These are phyloP conservation scores for Elaeis oleifera DNA, from an alignment of 202 grass and related monocot species.

Conservation along the genomic window DNA sequence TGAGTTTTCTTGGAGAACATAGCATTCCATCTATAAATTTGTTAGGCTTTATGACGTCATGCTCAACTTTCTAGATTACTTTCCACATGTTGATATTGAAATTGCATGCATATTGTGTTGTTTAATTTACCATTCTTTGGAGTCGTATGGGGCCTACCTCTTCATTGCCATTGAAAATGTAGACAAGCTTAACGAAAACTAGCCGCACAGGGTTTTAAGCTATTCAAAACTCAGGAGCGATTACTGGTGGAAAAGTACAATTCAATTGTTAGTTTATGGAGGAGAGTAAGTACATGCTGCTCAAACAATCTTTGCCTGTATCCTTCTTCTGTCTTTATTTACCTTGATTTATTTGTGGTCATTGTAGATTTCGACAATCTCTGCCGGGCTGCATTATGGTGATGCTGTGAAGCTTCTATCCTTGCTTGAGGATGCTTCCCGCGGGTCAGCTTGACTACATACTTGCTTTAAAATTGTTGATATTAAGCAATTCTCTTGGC, in stretches of 20 bases:
- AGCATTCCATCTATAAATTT: too few species aligned
- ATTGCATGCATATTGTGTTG: too few species aligned
- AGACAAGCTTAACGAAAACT: conserved; percentile 30
- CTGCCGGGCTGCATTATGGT: conserved; percentile 56
- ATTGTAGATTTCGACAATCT: conserved; percentile 62
- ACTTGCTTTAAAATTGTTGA: conserved; percentile 4
- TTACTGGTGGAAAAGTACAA: conserved; percentile 87
- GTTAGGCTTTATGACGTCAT: too few species aligned
- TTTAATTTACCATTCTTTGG: too few species aligned
- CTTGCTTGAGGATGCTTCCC: conserved; percentile 76
- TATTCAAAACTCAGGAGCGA: conserved; percentile 72
- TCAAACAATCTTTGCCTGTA: not conserved
- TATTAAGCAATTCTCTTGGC: not conserved
- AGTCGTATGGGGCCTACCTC: conserved; percentile 5
- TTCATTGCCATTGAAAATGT: conserved; percentile 4
- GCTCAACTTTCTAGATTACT: too few species aligned
- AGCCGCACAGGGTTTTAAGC: conserved; percentile 62
- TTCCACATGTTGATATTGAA: too few species aligned
- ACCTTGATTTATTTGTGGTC: conserved; percentile 1
- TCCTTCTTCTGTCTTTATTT: conserved; percentile 4
- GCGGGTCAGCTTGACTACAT: conserved; percentile 47
- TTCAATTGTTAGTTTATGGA: conserved; percentile 76
- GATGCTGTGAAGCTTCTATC: conserved; percentile 74
- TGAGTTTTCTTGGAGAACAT: too few species aligned
- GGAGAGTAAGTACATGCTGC: conserved; percentile 51